These are phyloP conservation scores for Schoenoplectus tabernaemontani DNA, from an alignment of 202 grass and related monocot genomes.

Conservation along the genomic window DNA sequence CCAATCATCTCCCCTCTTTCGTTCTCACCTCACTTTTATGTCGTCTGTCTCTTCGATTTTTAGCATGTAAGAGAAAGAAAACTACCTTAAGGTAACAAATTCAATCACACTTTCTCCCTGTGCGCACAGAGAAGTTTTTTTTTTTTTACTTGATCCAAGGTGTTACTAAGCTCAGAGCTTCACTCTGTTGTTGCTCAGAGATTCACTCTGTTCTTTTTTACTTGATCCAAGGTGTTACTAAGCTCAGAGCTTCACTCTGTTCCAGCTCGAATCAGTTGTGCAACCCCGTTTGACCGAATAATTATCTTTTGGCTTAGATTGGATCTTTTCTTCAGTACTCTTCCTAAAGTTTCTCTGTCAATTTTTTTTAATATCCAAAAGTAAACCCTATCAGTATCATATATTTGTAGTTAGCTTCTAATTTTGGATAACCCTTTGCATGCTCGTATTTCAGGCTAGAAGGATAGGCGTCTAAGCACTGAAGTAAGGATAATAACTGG, in stretches of 20 bases:
- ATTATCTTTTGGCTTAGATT: neutral
- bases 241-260: neutral
- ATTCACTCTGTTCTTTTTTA: too few species aligned
- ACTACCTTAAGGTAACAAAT: constrained; percentile 6
- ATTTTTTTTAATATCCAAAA: neutral
- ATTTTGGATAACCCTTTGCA: neutral
- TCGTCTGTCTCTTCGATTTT: neutral
- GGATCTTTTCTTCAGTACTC: neutral
- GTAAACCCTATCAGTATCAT: neutral
- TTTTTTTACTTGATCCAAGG: neutral
- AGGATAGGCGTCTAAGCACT: neutral
- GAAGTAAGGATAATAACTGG: neutral
- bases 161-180: neutral
- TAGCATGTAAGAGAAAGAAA: neutral
- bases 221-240: neutral
- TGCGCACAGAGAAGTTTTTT: neutral
- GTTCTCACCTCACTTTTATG: neutral
- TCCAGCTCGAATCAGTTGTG: neutral
- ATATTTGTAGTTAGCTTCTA: constrained; percentile 4
- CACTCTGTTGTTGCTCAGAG: neutral
- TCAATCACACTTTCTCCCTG: neutral
- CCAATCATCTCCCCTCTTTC: constrained; percentile 7
- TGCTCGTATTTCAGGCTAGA: constrained; percentile 3
- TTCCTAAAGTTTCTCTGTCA: neutral
- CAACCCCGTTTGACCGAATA: constrained; percentile 1